Evolutionary conservation across 2,329 filamentous ascomycete species (phyloP).

Genomic region (Alternaria incomplexa): DNA sequence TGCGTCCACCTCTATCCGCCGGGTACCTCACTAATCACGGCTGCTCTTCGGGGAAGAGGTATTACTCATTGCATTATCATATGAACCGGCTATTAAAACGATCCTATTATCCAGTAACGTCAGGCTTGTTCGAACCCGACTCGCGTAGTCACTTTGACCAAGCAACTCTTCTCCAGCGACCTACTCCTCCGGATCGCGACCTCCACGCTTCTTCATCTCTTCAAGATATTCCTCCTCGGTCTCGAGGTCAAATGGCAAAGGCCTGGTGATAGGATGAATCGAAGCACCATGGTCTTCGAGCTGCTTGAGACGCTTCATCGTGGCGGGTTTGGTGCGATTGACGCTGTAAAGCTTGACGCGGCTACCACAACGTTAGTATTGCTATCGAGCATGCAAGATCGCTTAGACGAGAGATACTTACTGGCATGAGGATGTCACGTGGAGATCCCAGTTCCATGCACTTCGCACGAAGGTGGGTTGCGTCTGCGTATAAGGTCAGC

Average conservation of each 20-base stretch:
- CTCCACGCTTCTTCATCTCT: conserved; percentile 49
- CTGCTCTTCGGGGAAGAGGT: background rate
- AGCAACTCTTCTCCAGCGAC: background rate
- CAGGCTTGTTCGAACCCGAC: background rate
- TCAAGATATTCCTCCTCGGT: conserved; percentile 57
- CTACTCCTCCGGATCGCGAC: conserved; percentile 54
- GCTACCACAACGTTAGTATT: background rate
- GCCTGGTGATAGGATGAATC: conserved; percentile 62
- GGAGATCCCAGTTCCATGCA: conserved; percentile 68
- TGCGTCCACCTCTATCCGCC: background rate
- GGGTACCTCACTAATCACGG: background rate
- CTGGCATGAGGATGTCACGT: conserved; percentile 69
- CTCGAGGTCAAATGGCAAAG: conserved; percentile 58
- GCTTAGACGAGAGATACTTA: conserved; percentile 8
- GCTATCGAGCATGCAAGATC: too few relatives aligned
- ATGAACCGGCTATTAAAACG: background rate
- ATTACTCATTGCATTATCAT: background rate
- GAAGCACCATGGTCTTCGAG: conserved; percentile 58
- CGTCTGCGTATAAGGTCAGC: conserved; percentile 36
- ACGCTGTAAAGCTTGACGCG: conserved; percentile 63
- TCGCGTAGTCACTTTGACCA: background rate
- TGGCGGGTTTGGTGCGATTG: conserved; percentile 59
- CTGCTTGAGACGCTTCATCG: conserved; percentile 57
- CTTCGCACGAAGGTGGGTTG: conserved; percentile 53
- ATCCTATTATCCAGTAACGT: background rate